Evolutionary conservation across 2,329 filamentous ascomycete genomes (phyloP).

Genomic region (Lachnellula hyalina): DNA sequence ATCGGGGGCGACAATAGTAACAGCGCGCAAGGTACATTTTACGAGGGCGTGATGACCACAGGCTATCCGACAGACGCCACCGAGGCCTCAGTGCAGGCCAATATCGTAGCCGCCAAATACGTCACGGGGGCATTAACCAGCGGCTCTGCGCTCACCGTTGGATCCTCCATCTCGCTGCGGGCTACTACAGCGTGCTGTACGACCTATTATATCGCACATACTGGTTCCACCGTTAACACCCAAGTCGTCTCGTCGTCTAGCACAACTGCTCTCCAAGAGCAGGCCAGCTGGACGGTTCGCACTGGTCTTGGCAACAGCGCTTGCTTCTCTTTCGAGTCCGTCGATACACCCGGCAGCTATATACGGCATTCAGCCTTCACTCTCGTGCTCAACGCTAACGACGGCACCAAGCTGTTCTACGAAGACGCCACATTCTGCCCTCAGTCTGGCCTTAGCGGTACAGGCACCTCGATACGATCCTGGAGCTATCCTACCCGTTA

Average conservation of each 20-base stretch:
- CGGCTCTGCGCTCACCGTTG: constrained; percentile 43
- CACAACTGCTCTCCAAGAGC: constrained; percentile 42
- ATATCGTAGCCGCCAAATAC: constrained; percentile 57
- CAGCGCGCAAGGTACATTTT: constrained; percentile 59
- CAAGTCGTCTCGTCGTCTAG: constrained; percentile 50
- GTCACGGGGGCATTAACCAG: constrained; percentile 42
- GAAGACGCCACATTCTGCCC: constrained; percentile 62
- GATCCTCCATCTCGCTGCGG: constrained; percentile 47
- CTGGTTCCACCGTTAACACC: constrained; percentile 45
- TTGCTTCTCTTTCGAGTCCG: constrained; percentile 58
- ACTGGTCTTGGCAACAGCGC: constrained; percentile 50
- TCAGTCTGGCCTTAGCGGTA: constrained; percentile 44
- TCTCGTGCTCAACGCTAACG: constrained; percentile 45
- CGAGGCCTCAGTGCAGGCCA: constrained; percentile 52
- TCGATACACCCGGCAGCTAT: constrained; percentile 52
- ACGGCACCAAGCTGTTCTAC: constrained; percentile 49
- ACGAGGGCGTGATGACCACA: constrained; percentile 60
- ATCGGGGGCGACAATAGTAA: constrained; percentile 56
- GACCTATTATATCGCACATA: constrained; percentile 51
- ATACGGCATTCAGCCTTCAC: constrained; percentile 51
- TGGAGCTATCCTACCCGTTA: constrained; percentile 58
- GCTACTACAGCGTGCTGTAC: constrained; percentile 50
- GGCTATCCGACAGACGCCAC: constrained; percentile 56
- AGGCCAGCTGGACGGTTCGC: constrained; percentile 49
- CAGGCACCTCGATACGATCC: constrained; percentile 47